A percentile compares a stretch with the other conserved stretches of the same genome.
Conservation (phyloP, 345 rosid genomes). For the Pugionium cornutum region DNA sequence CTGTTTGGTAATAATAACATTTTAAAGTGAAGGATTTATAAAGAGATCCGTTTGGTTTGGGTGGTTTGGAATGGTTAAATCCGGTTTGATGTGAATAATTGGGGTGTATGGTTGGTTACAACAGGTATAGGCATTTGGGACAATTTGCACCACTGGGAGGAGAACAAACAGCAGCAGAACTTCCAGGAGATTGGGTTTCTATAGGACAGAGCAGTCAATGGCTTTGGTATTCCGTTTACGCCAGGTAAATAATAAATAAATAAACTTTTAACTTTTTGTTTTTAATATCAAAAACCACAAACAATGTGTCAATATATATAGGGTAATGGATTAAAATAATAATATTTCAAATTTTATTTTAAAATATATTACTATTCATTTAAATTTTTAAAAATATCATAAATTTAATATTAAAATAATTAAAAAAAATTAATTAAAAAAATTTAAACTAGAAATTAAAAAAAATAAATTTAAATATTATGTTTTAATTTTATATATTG, state of each 20-base stretch:
- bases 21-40: background rate
- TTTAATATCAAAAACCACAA: too few relatives aligned
- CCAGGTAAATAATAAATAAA: slow-evolving; percentile 52
- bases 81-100: background rate
- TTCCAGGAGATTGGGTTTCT: slow-evolving; percentile 96
- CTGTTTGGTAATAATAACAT: background rate
- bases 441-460: too few relatives aligned
- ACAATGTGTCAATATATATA: too few relatives aligned
- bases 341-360: too few relatives aligned
- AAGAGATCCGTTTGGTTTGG: too few relatives aligned
- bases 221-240: slow-evolving; percentile 98
- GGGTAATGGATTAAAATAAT: too few relatives aligned
- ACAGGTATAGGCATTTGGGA: slow-evolving; percentile 90
- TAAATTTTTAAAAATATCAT: too few relatives aligned
- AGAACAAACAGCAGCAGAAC: slow-evolving; percentile 96
- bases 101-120: background rate
- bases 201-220: slow-evolving; percentile 90
- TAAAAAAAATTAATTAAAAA: too few relatives aligned
- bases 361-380: too few relatives aligned
- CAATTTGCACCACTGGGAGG: slow-evolving; percentile 98
- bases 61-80: background rate
- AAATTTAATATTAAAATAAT: too few relatives aligned
- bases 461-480: too few relatives aligned
- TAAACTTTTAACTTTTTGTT: background rate
- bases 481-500: too few relatives aligned